These are phyloP conservation scores for Posidonia australis DNA, from an alignment of 106 monocot genomes.

Conservation along the genomic window DNA sequence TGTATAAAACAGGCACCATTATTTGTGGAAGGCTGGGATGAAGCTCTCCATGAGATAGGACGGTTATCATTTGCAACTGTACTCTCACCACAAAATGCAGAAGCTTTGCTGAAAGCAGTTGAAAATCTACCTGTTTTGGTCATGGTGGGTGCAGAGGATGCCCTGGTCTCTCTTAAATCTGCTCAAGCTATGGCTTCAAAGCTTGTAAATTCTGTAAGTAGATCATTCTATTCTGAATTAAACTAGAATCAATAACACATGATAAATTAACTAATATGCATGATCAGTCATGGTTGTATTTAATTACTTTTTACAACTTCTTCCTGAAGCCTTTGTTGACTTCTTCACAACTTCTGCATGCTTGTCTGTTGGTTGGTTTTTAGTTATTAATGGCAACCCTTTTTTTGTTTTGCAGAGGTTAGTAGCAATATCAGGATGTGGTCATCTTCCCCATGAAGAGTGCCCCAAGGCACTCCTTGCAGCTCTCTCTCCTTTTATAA, in stretches of 20 bases:
- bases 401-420: conserved; percentile 50
- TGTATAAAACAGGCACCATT: conserved; percentile 42
- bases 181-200: conserved; percentile 71
- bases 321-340: neutral
- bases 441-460: conserved; percentile 94
- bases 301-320: neutral
- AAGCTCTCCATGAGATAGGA: conserved; percentile 93
- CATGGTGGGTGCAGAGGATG: conserved; percentile 73
- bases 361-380: neutral
- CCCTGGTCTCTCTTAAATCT: conserved; percentile 63
- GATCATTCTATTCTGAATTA: neutral
- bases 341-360: neutral
- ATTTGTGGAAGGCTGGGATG: conserved; percentile 87
- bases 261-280: neutral
- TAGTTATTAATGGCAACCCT: neutral
- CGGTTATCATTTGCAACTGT: conserved; percentile 64
- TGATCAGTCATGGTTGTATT: too few relatives aligned
- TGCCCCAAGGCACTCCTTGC: conserved; percentile 86
- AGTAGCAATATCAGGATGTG: conserved; percentile 79
- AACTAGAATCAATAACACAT: neutral
- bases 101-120: conserved; percentile 48
- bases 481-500: conserved; percentile 70
- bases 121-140: conserved; percentile 64
- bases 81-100: conserved; percentile 56
- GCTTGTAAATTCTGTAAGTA: conserved; percentile 82